A percentile compares a stretch with the other conserved stretches of the same genome.
Conservation (phyloP, 306 rosid genomes). For the Quercus aquifolioides region DNA sequence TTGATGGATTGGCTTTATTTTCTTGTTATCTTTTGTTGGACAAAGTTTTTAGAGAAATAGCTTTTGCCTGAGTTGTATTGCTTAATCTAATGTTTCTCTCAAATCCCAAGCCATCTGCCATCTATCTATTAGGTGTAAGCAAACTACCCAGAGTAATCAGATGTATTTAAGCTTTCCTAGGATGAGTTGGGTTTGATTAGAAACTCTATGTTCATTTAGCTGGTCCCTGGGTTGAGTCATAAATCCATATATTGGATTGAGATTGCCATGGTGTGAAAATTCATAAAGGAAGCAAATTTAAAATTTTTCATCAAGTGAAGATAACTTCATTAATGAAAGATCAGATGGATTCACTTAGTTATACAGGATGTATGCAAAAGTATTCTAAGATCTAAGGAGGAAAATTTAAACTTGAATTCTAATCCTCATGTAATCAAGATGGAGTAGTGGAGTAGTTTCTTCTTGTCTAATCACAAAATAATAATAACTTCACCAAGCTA, state of each 20-base stretch:
- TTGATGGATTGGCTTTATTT: background rate
- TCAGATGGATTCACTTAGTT: no score
- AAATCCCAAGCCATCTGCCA: background rate
- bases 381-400: background rate
- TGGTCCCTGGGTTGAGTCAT: background rate
- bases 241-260: background rate
- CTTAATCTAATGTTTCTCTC: background rate
- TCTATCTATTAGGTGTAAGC: background rate
- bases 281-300: background rate
- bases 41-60: background rate
- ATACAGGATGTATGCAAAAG: no score
- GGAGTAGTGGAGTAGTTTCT: background rate
- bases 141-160: background rate
- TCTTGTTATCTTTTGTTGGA: background rate
- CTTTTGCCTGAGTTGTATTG: background rate
- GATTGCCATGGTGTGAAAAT: background rate
- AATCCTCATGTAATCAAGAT: background rate
- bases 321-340: no score
- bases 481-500: background rate
- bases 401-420: background rate
- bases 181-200: background rate
- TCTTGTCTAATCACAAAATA: background rate
- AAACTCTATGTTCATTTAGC: background rate
- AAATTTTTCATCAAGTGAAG: no score
- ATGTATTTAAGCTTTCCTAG: background rate